Percentiles rank a stretch among this genome's conserved stretches.
These are phyloP conservation scores for Rhododendron simsii DNA, from an alignment of 148 eudicot genomes.

Conservation along the genomic window DNA sequence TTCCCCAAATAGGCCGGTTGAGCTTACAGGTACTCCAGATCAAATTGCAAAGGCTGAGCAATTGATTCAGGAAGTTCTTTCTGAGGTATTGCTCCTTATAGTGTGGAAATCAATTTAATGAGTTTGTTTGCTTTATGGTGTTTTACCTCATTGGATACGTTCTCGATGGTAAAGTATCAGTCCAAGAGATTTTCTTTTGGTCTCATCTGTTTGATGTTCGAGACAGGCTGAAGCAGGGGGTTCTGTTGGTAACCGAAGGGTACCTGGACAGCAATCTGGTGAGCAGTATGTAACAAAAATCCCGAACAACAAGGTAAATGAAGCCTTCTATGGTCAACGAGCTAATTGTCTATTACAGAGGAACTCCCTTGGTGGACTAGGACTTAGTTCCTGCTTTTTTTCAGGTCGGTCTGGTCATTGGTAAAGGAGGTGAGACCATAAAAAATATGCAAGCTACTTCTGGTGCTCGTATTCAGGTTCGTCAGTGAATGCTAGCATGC, in stretches of 20 bases:
- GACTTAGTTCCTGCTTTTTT: constrained; percentile 11
- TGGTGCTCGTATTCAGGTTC: constrained; percentile 95
- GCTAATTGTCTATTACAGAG: not conserved
- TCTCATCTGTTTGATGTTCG: not conserved
- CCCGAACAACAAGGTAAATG: constrained; percentile 76
- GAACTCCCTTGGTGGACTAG: constrained; percentile 3
- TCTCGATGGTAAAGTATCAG: not conserved
- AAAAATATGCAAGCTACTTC: constrained; percentile 78
- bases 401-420: constrained; percentile 96
- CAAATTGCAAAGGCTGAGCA: constrained; percentile 85
- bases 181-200: not conserved
- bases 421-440: constrained; percentile 97
- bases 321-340: not conserved
- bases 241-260: constrained; percentile 61
- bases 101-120: not conserved
- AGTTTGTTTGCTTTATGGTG: no score
- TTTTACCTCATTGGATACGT: not conserved
- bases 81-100: constrained; percentile 51
- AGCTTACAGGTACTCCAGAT: constrained; percentile 74
- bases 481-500: not conserved
- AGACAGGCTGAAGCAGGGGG: constrained; percentile 87
- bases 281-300: constrained; percentile 58
- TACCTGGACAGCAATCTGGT: constrained; percentile 48
- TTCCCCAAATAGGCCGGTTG: constrained; percentile 58
- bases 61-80: constrained; percentile 69